Percentiles rank a stretch among this genome's conserved stretches.
Evolutionary conservation across 306 rosid species (phyloP).

Genomic region (Acacia melanoxylon): DNA sequence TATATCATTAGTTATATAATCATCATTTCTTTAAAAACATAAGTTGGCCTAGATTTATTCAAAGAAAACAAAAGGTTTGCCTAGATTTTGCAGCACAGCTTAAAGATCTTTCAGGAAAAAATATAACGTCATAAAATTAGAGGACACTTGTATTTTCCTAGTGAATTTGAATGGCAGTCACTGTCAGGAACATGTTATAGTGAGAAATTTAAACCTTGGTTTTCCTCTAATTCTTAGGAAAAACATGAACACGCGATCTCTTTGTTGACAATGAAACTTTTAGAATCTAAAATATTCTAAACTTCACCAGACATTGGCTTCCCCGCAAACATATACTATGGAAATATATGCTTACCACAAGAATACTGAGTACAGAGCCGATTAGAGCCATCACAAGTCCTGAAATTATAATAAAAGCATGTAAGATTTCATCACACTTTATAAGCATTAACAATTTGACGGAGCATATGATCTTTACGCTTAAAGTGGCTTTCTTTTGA

Average conservation of each 20-base stretch:
- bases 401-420: constrained; percentile 37
- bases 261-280: constrained; percentile 4
- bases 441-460: neutral
- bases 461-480: neutral
- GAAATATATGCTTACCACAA: constrained; percentile 61
- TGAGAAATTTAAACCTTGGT: neutral
- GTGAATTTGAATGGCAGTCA: neutral
- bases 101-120: neutral
- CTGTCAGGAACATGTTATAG: neutral
- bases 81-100: neutral
- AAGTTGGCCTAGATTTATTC: neutral
- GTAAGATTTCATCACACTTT: neutral
- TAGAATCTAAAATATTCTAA: neutral
- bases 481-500: neutral
- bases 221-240: neutral
- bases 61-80: neutral
- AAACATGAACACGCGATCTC: neutral
- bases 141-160: neutral
- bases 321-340: neutral
- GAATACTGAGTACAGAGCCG: constrained; percentile 65
- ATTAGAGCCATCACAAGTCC: constrained; percentile 77
- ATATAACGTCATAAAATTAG: neutral
- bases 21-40: neutral
- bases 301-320: neutral
- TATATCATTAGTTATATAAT: too few relatives aligned